phyloP scores from a whole-genome alignment of 176 grass and related monocot genomes.

The Guadua angustifolia region DNA sequence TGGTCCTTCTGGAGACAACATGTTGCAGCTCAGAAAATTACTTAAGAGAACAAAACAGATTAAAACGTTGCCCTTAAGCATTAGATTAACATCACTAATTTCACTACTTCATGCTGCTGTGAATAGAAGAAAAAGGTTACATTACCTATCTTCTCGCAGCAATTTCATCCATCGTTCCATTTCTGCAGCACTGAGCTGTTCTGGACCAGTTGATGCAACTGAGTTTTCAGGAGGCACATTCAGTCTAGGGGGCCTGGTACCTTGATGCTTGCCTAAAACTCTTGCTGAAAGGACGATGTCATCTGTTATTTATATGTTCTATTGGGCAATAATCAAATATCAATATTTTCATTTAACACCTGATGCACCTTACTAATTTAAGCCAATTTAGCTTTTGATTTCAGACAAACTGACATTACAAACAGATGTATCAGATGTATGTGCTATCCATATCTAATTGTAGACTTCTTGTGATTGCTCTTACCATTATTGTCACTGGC shows the following conservation, averaged over 20 bases:
- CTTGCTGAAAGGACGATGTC: no score
- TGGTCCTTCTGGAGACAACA: no score
- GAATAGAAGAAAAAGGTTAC: constrained; percentile 14
- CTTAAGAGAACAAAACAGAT: constrained; percentile 23
- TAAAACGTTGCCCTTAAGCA: constrained; percentile 6
- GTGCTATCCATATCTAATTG: no score
- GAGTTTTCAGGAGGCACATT: constrained; percentile 64
- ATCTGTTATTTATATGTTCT: constrained; percentile 37
- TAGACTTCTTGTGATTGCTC: no score
- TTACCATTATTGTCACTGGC: no score
- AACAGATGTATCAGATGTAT: no score
- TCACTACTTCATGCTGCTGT: background rate
- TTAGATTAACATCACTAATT: background rate
- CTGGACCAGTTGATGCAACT: constrained; percentile 50
- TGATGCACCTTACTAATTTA: no score
- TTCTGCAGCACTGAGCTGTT: constrained; percentile 80
- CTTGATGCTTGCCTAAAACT: constrained; percentile 85
- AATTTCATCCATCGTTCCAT: constrained; percentile 83
- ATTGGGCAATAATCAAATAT: constrained; percentile 4
- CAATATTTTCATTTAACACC: no score
- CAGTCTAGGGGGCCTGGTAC: constrained; percentile 42
- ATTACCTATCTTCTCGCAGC: constrained; percentile 90
- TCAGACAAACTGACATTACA: no score
- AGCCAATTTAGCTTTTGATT: no score
- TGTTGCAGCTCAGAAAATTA: no score